Evolutionary conservation across 129 eudicot genomes (phyloP).

Genomic region (Flaveria robusta): DNA sequence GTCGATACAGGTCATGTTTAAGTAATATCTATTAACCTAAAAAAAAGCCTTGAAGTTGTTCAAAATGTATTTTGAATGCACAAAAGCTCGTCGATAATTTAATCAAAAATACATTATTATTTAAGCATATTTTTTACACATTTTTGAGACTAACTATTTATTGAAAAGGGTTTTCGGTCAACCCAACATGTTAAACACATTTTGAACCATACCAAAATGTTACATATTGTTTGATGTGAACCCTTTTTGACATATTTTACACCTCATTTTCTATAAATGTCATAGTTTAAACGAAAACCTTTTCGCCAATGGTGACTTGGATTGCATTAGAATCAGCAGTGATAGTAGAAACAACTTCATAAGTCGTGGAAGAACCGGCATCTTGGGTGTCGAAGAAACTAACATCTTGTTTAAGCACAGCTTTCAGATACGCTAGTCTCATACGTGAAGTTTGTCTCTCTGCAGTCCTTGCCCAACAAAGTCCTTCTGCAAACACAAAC

Average conservation of each 20-base stretch:
- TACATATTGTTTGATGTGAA: background rate
- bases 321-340: slow-evolving; percentile 61
- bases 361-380: slow-evolving; percentile 60
- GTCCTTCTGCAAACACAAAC: slow-evolving; percentile 50
- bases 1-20: background rate
- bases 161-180: background rate
- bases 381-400: slow-evolving; percentile 76
- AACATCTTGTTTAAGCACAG: slow-evolving; percentile 77
- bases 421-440: slow-evolving; percentile 69
- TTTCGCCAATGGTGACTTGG: slow-evolving; percentile 66
- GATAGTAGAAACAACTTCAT: slow-evolving; percentile 64
- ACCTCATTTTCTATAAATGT: background rate
- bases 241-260: background rate
- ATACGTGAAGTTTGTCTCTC: slow-evolving; percentile 74
- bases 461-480: slow-evolving; percentile 78
- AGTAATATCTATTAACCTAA: background rate
- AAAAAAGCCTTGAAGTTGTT: background rate
- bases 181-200: background rate
- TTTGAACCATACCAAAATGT: background rate
- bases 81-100: background rate
- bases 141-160: no score
- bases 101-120: background rate
- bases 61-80: background rate
- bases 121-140: no score
- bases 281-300: slow-evolving; percentile 38